phyloP scores from a whole-genome alignment of 176 grass and related monocot species.

The Eleusine indica region DNA sequence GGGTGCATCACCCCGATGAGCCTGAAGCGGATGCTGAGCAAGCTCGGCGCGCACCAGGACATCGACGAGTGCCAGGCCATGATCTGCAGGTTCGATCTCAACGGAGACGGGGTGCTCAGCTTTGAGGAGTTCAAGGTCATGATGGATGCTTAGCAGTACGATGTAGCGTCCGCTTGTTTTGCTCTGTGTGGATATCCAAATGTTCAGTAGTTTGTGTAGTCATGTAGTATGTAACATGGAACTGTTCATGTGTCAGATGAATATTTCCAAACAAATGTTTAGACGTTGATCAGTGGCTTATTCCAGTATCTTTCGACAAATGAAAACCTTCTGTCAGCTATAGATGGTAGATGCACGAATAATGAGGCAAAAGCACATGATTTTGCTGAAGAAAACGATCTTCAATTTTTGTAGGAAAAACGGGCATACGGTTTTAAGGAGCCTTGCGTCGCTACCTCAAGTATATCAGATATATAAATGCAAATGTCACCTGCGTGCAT shows the following conservation, averaged over 20 bases:
- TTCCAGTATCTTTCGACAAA: neutral
- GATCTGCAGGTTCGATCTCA: slow-evolving; percentile 46
- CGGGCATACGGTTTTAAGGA: no score
- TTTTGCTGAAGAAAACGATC: no score
- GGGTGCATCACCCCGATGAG: slow-evolving; percentile 48
- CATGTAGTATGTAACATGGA: neutral
- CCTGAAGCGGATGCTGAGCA: slow-evolving; percentile 37
- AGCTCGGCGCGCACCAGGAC: slow-evolving; percentile 32
- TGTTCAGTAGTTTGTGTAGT: neutral
- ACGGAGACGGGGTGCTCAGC: slow-evolving; percentile 43
- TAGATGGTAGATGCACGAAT: no score
- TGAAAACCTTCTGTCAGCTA: neutral
- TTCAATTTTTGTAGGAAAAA: no score
- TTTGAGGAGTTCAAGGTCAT: slow-evolving; percentile 45
- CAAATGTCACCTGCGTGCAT: no score
- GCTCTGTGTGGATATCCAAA: neutral
- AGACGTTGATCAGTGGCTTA: neutral
- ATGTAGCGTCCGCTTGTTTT: neutral
- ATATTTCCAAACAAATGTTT: neutral
- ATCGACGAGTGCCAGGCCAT: slow-evolving; percentile 38
- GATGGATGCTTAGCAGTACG: slow-evolving; percentile 21
- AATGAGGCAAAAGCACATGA: no score
- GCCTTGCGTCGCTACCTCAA: no score
- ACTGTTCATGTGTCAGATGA: neutral
- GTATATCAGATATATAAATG: no score